A percentile compares a stretch with the other conserved stretches of the same genome.
Evolutionary conservation across 2,329 filamentous ascomycete species (phyloP).

Genomic region (Ilyonectria destructans): DNA sequence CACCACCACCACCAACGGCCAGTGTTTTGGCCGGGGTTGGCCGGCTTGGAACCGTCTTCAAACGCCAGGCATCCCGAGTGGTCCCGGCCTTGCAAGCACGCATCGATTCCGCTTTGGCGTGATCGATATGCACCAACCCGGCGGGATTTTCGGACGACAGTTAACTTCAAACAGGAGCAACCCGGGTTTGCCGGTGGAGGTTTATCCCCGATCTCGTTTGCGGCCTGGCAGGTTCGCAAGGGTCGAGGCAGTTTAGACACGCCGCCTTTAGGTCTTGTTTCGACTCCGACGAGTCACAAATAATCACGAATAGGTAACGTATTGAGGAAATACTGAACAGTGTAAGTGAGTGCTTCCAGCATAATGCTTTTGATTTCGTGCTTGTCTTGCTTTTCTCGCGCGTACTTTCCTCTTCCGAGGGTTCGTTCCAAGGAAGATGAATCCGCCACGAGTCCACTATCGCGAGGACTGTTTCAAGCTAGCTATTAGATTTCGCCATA

Average conservation of each 20-base stretch:
- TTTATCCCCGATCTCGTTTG: not conserved
- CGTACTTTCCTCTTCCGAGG: conserved; percentile 44
- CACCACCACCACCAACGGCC: conserved; percentile 32
- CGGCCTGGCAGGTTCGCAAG: conserved; percentile 13
- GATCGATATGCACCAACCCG: conserved; percentile 5
- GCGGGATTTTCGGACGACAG: conserved; percentile 1
- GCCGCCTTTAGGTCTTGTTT: not conserved
- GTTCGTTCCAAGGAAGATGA: conserved; percentile 46
- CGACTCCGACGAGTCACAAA: conserved; percentile 14
- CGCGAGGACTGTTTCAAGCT: conserved; percentile 55
- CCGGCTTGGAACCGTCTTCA: not conserved
- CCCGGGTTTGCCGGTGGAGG: not conserved
- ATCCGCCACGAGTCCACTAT: conserved; percentile 50
- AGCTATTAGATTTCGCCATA: conserved; percentile 57
- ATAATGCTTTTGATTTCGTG: conserved; percentile 54
- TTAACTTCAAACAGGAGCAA: not conserved
- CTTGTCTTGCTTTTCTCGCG: conserved; percentile 51
- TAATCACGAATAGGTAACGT: conserved; percentile 15
- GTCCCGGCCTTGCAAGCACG: not conserved
- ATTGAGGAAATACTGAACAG: conserved; percentile 16
- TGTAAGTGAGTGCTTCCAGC: conserved; percentile 40
- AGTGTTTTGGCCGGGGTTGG: conserved; percentile 31
- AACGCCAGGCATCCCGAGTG: conserved; percentile 15
- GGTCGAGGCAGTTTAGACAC: not conserved
- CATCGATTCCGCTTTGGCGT: conserved; percentile 1